Conservation (phyloP, 176 grass and related monocot species). For the Alloteropsis semialata region DNA sequence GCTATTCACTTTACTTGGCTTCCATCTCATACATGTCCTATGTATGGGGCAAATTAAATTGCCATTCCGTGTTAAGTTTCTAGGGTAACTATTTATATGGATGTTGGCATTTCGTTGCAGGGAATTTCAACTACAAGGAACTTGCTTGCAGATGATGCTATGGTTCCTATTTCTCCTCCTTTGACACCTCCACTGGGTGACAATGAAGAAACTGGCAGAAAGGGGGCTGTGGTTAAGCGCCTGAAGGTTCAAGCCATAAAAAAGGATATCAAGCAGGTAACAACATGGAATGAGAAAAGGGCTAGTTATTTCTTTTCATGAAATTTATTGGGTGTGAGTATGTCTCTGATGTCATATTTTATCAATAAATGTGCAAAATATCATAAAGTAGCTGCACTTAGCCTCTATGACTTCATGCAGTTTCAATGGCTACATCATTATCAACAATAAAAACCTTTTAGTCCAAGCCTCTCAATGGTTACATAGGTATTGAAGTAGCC, state of each 20-base stretch:
- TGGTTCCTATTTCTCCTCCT: conserved; percentile 82
- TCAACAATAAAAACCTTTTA: background rate
- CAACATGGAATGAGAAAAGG: background rate
- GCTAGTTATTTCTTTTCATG: background rate
- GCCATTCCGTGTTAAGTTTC: background rate
- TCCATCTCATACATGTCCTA: background rate
- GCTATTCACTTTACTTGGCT: background rate
- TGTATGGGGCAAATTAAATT: background rate
- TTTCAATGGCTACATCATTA: background rate
- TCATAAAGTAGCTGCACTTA: background rate
- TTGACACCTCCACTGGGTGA: conserved; percentile 55
- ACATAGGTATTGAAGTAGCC: background rate
- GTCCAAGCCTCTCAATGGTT: background rate
- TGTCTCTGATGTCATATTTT: background rate
- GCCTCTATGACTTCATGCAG: background rate
- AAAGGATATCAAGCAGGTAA: conserved; percentile 79
- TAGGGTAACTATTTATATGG: conserved; percentile 14
- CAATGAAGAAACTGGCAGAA: conserved; percentile 42
- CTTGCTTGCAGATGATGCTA: conserved; percentile 59
- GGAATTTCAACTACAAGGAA: conserved; percentile 69
- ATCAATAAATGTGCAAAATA: background rate
- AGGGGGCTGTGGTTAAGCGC: conserved; percentile 36
- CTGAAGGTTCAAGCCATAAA: conserved; percentile 80
- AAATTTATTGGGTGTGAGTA: background rate
- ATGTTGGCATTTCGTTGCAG: conserved; percentile 27